A percentile compares a stretch with the other conserved stretches of the same genome.
Conservation (phyloP, 2,329 filamentous ascomycete species). For the Graphilbum ipis-grandicollis region DNA sequence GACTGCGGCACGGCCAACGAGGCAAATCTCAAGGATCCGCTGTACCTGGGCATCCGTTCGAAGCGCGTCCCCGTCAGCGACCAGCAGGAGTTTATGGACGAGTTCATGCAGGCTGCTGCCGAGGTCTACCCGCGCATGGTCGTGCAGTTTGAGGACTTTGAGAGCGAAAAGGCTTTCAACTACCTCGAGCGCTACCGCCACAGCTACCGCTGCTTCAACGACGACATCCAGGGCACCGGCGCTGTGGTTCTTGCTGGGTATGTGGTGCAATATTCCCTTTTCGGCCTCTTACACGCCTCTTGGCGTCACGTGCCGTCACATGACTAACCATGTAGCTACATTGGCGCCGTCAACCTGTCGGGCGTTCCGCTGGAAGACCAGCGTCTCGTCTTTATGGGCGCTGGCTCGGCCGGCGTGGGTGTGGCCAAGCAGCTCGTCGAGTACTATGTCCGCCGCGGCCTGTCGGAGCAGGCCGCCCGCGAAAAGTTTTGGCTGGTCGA, state of each 20-base stretch:
- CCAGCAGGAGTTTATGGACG: conserved; percentile 86
- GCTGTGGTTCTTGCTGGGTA: conserved; percentile 80
- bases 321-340: conserved; percentile 27
- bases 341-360: conserved; percentile 64
- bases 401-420: conserved; percentile 87
- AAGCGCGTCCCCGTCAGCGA: conserved; percentile 63
- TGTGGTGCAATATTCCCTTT: conserved; percentile 12
- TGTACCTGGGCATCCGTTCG: conserved; percentile 81
- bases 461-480: conserved; percentile 73
- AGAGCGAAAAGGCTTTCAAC: conserved; percentile 80
- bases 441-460: conserved; percentile 84
- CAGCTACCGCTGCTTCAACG: conserved; percentile 91
- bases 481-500: conserved; percentile 96
- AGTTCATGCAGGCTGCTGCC: conserved; percentile 83
- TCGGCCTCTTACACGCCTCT: conserved; percentile 1
- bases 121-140: conserved; percentile 52
- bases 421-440: conserved; percentile 96
- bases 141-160: conserved; percentile 95
- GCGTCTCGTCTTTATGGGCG: conserved; percentile 88
- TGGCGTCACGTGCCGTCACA: conserved; percentile 9
- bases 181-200: conserved; percentile 81
- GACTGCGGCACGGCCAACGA: conserved; percentile 52
- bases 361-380: conserved; percentile 78
- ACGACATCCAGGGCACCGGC: conserved; percentile 94
- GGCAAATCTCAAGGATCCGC: conserved; percentile 45